Percentiles rank a stretch among this genome's conserved stretches.
These are phyloP conservation scores for Clohesyomyces aquaticus DNA, from an alignment of 495 filamentous ascomycete genomes.

Conservation along the genomic window DNA sequence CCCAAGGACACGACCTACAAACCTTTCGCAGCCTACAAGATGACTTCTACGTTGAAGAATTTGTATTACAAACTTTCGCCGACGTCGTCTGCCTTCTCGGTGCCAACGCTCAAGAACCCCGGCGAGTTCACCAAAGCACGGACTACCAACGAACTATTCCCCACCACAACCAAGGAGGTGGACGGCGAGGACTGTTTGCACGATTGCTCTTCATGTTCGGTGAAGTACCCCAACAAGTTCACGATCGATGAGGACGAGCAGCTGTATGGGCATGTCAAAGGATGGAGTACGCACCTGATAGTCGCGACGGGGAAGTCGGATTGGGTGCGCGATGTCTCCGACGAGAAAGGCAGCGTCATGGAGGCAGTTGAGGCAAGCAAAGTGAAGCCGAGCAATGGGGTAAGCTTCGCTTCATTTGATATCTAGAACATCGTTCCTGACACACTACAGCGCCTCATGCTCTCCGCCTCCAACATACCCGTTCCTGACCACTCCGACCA, in stretches of 20 bases:
- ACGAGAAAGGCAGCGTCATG: constrained; percentile 95
- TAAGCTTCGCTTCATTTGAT: too few relatives aligned
- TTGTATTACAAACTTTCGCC: constrained; percentile 43
- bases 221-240: constrained; percentile 75
- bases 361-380: constrained; percentile 73
- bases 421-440: neutral
- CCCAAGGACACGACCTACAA: constrained; percentile 10
- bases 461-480: constrained; percentile 92
- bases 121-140: constrained; percentile 44
- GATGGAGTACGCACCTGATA: constrained; percentile 85
- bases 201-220: constrained; percentile 83
- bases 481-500: constrained; percentile 64
- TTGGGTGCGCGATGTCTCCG: constrained; percentile 87
- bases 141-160: constrained; percentile 56
- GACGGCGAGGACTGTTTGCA: constrained; percentile 89
- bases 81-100: constrained; percentile 26
- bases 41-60: constrained; percentile 43
- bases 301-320: constrained; percentile 95
- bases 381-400: constrained; percentile 73
- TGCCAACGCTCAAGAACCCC: constrained; percentile 26
- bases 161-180: constrained; percentile 65
- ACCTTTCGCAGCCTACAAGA: constrained; percentile 35
- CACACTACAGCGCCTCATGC: constrained; percentile 71
- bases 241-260: constrained; percentile 75
- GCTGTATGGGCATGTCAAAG: constrained; percentile 85